Percentiles rank a stretch among this genome's conserved stretches.
Evolutionary conservation across 495 filamentous ascomycete genomes (phyloP).

Genomic region (Lophiotrema nucula): DNA sequence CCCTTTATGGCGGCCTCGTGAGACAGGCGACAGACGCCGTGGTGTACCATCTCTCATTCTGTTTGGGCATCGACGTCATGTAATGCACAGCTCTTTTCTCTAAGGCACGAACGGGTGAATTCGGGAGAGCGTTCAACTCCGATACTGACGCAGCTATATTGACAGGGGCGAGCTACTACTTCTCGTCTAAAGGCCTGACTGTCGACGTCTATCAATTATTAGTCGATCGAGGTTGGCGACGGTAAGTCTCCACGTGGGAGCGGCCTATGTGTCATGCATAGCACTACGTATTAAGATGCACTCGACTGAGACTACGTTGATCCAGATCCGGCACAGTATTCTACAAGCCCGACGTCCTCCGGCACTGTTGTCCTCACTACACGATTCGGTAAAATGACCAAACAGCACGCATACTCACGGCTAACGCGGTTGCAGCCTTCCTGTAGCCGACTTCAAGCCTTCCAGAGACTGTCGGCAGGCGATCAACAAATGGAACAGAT

Average conservation of each 20-base stretch:
- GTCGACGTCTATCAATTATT: conserved; percentile 76
- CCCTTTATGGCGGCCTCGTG: neutral
- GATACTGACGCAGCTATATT: too few species aligned
- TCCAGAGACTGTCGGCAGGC: conserved; percentile 81
- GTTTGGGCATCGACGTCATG: conserved; percentile 3
- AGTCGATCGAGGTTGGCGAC: conserved; percentile 85
- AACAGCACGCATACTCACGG: neutral
- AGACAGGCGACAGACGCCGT: neutral
- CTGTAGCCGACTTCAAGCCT: conserved; percentile 67
- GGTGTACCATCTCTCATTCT: neutral
- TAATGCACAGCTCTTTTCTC: neutral
- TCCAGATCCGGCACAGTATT: conserved; percentile 68
- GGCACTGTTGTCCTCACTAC: conserved; percentile 94
- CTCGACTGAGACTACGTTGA: neutral
- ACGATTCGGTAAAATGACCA: conserved; percentile 64
- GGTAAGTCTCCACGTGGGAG: conserved; percentile 51
- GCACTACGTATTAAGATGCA: too few species aligned
- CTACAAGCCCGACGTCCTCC: conserved; percentile 81
- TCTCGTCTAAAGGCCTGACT: conserved; percentile 63
- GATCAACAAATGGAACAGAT: conserved; percentile 85
- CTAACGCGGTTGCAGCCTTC: conserved; percentile 52
- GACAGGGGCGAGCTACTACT: conserved; percentile 82
- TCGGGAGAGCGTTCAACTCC: too few species aligned
- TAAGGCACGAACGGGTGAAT: too few species aligned
- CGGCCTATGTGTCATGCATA: too few species aligned